Evolutionary conservation across 768 basidiomycete species (phyloP), one percentile per base, ranked within the genome.

Genomic region (Termitomyces sp.): DNA sequence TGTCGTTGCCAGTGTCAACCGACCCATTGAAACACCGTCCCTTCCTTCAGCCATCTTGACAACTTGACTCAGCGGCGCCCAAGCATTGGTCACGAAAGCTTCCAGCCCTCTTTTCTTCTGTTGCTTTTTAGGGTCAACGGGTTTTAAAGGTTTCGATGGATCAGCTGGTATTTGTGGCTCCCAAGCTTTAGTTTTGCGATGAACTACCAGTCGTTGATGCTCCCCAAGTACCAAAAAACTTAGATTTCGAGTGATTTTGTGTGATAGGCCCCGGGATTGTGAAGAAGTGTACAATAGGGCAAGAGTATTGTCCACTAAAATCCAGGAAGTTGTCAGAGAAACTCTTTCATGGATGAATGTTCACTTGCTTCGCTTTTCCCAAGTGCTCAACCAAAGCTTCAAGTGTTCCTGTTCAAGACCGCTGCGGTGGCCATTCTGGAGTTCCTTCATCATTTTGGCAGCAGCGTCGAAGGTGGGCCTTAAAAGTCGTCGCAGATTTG

Each of bases 281-380:
- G 81, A 79, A n/a, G 89, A 85, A 28, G 76, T 81, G 69, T 82
- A 78, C 47, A 91, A 67, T 9, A 91, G 62, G 33, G 76, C 75
- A 42, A 91, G 75, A 0, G 88, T 89, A 58, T 77, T 79, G 64
- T 91, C 88, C 69, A 88, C 90, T 92, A 58, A 7, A 54, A 45
- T 55, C 9, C 18, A 49, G 14, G n/a, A 16, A 51, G 53, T 44
- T 40, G 35, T 55, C 56, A 66, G 47, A 32, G 42, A 20, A 16
- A 7, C 50, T 33, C n/a, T 0, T 32, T n/a, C 26, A 43, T 51
- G 43, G 36, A 33, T 68, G 57, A 30, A 51, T 30, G n/a, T 32
- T 33, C 30, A 71, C 72, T 65, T 61, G 86, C 88, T 76, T 64
- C 83, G 79, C 58, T 66, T 66, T 53, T 89, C 78, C 84, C 87